Evolutionary conservation across 495 filamentous ascomycete genomes (phyloP).

Genomic region (Polyplosphaeria fusca): DNA sequence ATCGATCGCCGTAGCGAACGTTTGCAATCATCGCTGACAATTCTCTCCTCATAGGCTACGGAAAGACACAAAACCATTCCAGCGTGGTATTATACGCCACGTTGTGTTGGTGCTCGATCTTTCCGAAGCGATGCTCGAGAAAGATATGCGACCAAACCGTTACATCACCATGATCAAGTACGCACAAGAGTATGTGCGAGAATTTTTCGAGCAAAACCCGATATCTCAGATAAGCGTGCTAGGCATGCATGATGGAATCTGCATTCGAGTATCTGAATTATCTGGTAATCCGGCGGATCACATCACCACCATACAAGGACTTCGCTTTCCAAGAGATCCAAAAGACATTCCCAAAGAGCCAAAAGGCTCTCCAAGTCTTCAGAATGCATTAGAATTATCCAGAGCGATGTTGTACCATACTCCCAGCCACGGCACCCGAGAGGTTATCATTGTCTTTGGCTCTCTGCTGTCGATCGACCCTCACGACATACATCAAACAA

Average conservation of each 20-base stretch:
- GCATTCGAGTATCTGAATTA: conserved; percentile 79
- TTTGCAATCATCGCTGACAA: conserved; percentile 6
- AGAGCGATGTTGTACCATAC: conserved; percentile 85
- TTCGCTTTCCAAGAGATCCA: conserved; percentile 47
- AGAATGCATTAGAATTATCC: conserved; percentile 95
- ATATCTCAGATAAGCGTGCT: conserved; percentile 91
- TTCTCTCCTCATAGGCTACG: conserved; percentile 55
- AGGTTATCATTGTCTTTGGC: conserved; percentile 88
- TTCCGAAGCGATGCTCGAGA: conserved; percentile 89
- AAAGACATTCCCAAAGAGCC: conserved; percentile 61
- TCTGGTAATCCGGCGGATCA: conserved; percentile 88
- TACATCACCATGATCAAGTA: conserved; percentile 79
- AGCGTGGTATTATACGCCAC: conserved; percentile 95
- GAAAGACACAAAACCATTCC: conserved; percentile 88
- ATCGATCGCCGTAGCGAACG: background rate
- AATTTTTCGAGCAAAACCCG: conserved; percentile 99
- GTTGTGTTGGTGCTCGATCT: conserved; percentile 90
- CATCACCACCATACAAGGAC: conserved; percentile 66
- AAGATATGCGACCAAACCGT: conserved; percentile 84
- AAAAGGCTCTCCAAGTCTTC: conserved; percentile 82
- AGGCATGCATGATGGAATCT: conserved; percentile 85
- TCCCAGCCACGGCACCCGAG: conserved; percentile 86
- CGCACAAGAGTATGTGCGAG: conserved; percentile 81
- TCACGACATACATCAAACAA: conserved; percentile 91
- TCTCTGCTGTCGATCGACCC: conserved; percentile 87